A percentile compares a stretch with the other conserved stretches of the same genome.
These are phyloP conservation scores for Lecanicillium sp. DNA, from an alignment of 2,329 filamentous ascomycete species.

Conservation along the genomic window DNA sequence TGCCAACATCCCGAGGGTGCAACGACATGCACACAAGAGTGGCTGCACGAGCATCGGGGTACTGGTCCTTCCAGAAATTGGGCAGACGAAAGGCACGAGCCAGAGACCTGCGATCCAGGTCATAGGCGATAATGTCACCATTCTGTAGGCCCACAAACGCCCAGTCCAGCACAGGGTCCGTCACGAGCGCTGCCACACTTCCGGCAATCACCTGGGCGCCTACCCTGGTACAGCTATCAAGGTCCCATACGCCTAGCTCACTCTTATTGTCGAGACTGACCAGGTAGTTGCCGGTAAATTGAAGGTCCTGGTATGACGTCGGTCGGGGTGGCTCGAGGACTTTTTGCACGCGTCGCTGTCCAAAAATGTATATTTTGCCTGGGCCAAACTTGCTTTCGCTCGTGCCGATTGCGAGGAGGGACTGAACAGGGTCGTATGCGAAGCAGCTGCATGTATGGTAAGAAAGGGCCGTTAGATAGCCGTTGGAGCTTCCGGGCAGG, in stretches of 20 bases:
- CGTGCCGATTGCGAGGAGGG: slow-evolving; percentile 85
- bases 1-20: slow-evolving; percentile 88
- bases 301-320: slow-evolving; percentile 67
- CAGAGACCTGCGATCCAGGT: slow-evolving; percentile 73
- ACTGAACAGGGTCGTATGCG: slow-evolving; percentile 90
- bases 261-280: slow-evolving; percentile 79
- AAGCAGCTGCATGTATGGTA: slow-evolving; percentile 55
- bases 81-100: slow-evolving; percentile 68
- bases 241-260: slow-evolving; percentile 76
- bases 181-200: slow-evolving; percentile 63
- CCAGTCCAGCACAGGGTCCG: slow-evolving; percentile 90
- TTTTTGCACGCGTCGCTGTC: slow-evolving; percentile 71
- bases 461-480: slow-evolving; percentile 15
- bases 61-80: slow-evolving; percentile 75
- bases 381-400: slow-evolving; percentile 78
- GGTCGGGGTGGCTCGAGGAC: slow-evolving; percentile 63
- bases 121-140: slow-evolving; percentile 86
- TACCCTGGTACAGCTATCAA: slow-evolving; percentile 60
- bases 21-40: slow-evolving; percentile 71
- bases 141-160: slow-evolving; percentile 75
- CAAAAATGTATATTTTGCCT: slow-evolving; percentile 84
- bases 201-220: slow-evolving; percentile 70
- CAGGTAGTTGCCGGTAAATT: slow-evolving; percentile 81
- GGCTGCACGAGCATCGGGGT: slow-evolving; percentile 53
- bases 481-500: slow-evolving; percentile 9